Conservation (phyloP, 345 rosid genomes). For the Aquilaria yunnanensis region DNA sequence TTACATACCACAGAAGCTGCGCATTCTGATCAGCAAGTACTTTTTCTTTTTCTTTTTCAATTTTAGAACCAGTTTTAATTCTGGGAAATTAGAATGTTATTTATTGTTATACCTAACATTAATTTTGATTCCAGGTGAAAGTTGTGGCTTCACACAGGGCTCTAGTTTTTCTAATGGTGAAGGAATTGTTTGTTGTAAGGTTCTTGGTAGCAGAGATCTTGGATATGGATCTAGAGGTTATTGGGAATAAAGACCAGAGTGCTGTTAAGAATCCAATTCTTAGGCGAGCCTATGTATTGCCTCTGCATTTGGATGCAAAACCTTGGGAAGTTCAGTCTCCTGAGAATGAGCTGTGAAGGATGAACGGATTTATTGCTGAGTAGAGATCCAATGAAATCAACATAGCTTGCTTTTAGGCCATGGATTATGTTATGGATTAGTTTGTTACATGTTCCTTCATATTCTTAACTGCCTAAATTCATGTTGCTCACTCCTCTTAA, state of each 20-base stretch:
- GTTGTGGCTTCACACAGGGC: constrained; percentile 57
- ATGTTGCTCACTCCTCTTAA: not conserved
- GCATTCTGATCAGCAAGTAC: constrained; percentile 67
- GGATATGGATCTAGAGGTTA: constrained; percentile 15
- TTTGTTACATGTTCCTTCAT: constrained; percentile 22
- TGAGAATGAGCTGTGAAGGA: constrained; percentile 18
- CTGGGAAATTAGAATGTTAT: not conserved
- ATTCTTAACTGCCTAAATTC: not conserved
- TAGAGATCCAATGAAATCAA: constrained; percentile 69
- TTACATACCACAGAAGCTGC: constrained; percentile 81
- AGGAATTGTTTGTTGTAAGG: constrained; percentile 85
- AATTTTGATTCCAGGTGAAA: constrained; percentile 42
- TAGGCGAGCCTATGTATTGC: constrained; percentile 49
- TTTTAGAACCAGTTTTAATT: not conserved
- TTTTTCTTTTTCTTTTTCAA: not conserved
- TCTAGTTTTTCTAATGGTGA: constrained; percentile 88
- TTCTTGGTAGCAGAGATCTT: constrained; percentile 95
- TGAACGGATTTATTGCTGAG: constrained; percentile 42
- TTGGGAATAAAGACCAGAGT: constrained; percentile 16
- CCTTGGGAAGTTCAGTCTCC: constrained; percentile 28
- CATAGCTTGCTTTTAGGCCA: constrained; percentile 66
- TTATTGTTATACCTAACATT: constrained; percentile 1
- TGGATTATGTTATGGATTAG: constrained; percentile 99
- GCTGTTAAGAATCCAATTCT: constrained; percentile 32
- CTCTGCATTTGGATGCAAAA: constrained; percentile 24